Percentiles rank a stretch among this genome's conserved stretches.
Conservation (phyloP, 2,329 filamentous ascomycete species). For the Botrytis fabae region DNA sequence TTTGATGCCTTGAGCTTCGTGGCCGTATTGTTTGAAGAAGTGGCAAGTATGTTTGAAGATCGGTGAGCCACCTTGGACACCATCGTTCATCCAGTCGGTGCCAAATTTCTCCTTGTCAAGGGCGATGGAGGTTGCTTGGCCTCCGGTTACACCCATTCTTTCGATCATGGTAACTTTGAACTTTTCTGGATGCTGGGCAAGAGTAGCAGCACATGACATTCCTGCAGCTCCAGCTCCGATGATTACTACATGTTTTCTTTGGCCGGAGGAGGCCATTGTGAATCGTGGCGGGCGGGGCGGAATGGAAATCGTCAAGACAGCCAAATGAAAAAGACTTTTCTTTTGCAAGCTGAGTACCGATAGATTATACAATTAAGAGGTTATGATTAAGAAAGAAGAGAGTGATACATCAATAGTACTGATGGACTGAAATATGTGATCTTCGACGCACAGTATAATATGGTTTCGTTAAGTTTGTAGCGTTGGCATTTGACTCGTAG, state of each 20-base stretch:
- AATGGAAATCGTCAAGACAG: neutral
- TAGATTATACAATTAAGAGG: neutral
- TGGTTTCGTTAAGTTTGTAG: neutral
- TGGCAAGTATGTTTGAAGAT: constrained; percentile 69
- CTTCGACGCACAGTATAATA: neutral
- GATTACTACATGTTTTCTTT: constrained; percentile 53
- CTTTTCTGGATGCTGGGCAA: constrained; percentile 63
- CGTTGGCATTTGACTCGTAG: constrained; percentile 5
- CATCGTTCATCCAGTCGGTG: constrained; percentile 62
- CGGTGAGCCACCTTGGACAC: constrained; percentile 58
- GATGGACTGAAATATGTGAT: neutral
- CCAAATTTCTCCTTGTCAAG: constrained; percentile 57
- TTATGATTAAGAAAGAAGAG: neutral
- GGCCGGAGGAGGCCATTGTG: constrained; percentile 8
- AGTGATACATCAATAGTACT: neutral
- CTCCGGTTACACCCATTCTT: constrained; percentile 57
- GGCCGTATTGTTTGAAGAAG: constrained; percentile 59
- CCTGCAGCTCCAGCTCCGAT: constrained; percentile 65
- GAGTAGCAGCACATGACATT: constrained; percentile 62
- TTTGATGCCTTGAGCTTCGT: constrained; percentile 57
- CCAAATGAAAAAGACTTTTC: neutral
- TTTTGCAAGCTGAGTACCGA: neutral
- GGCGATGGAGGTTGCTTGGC: constrained; percentile 61
- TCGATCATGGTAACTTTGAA: constrained; percentile 67
- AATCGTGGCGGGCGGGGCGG: neutral